Percentiles rank a stretch among this genome's conserved stretches.
Evolutionary conservation across 768 basidiomycete species (phyloP).

Genomic region (Pisolithus orientalis): DNA sequence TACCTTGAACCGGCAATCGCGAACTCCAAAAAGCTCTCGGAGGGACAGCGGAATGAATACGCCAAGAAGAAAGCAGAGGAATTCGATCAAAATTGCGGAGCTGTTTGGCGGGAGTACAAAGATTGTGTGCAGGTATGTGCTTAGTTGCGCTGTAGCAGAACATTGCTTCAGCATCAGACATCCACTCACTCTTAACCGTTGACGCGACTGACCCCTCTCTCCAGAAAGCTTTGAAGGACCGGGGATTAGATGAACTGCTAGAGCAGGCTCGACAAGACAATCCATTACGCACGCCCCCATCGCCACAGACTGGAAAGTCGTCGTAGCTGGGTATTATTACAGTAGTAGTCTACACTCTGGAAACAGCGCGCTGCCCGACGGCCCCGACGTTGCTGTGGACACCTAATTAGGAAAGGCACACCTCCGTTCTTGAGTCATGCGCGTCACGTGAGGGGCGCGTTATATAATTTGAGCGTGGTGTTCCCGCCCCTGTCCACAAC

Average conservation of each 20-base stretch:
- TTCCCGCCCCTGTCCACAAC: constrained; percentile 5
- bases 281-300: constrained; percentile 58
- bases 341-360: not conserved
- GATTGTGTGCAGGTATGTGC: constrained; percentile 72
- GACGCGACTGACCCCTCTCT: not conserved
- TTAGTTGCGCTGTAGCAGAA: not conserved
- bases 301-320: constrained; percentile 17
- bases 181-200: not conserved
- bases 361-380: not conserved
- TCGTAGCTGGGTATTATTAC: no score
- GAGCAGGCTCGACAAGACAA: constrained; percentile 78
- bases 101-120: constrained; percentile 75
- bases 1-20: constrained; percentile 80
- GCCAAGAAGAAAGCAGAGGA: constrained; percentile 79
- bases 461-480: constrained; percentile 4
- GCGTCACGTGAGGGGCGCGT: constrained; percentile 5
- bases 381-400: not conserved
- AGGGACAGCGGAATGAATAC: constrained; percentile 49
- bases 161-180: not conserved
- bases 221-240: constrained; percentile 76
- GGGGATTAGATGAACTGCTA: constrained; percentile 68
- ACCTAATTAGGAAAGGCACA: not conserved
- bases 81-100: constrained; percentile 82
- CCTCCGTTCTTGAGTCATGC: constrained; percentile 1
- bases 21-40: constrained; percentile 31